Evolutionary conservation across 2,329 filamentous ascomycete genomes (phyloP), one percentile per base, ranked within the genome.

Genomic region (Neofusicoccum parvum): DNA sequence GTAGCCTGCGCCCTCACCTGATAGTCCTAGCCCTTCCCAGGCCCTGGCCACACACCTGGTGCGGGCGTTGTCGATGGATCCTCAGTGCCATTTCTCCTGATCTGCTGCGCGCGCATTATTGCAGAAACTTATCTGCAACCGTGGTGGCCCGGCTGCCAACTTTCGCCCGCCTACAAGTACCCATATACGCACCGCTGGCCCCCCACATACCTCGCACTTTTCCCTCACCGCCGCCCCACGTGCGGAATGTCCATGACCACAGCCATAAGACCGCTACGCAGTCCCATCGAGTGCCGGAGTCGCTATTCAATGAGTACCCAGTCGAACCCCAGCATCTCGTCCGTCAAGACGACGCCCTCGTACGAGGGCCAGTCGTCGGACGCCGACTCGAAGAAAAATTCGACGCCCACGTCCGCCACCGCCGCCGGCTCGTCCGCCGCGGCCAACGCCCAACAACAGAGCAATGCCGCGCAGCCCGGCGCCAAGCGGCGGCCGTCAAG

Each of bases 401-500:
- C 34, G 27, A 50, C 68, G 69, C 49, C 63, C 27, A 54, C 75
- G 72, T 67, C 49, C 41, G 36, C 36, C 10, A 46, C 49, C 15
- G 12, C 58, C 17, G 32, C 39, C n/a, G 46, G 58, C 58, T 34
- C 56, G 12, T 46, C 58, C 10, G 23, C 50, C 17, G 34, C 43
- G 37, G 34, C 20, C 62, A 50, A n/a, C 49, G 43, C 51, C 43
- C 41, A 48, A 14, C 41, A 37, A n/a, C 62, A 64, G 49, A 54
- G 45, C 39, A 64, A 64, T 54, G 50, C 27, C 41, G 41, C 49
- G 7, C 63, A 65, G 64, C 64, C 74, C 73, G 75, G 76, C 34
- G 70, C 72, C 65, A 83, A 82, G 74, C 81, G 82, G 70, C 76
- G 82, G 45, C 79, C 81, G 17, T 85, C 85, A 51, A 80, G 85